These are phyloP conservation scores for Candida easanensis DNA, from an alignment of 805 yeast species.

Conservation along the genomic window DNA sequence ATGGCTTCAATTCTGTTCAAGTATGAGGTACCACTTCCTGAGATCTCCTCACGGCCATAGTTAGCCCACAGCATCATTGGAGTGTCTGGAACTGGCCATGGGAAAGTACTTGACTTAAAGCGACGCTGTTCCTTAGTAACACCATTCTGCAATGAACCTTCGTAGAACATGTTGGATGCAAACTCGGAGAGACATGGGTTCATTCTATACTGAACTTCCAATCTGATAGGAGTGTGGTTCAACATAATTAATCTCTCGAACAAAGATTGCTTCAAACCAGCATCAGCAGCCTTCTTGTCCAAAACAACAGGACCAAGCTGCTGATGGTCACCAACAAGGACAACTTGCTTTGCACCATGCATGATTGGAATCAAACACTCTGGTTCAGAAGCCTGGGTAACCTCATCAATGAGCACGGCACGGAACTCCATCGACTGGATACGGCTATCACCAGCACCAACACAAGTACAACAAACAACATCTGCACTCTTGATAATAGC, in stretches of 20 bases:
- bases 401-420: slow-evolving; percentile 85
- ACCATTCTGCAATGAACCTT: slow-evolving; percentile 89
- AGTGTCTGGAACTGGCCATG: slow-evolving; percentile 82
- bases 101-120: slow-evolving; percentile 56
- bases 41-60: slow-evolving; percentile 84
- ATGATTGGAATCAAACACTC: slow-evolving; percentile 87
- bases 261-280: slow-evolving; percentile 82
- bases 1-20: slow-evolving; percentile 87
- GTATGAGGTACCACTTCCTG: slow-evolving; percentile 76
- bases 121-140: slow-evolving; percentile 74
- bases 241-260: slow-evolving; percentile 81
- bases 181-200: slow-evolving; percentile 85
- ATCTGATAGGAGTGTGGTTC: slow-evolving; percentile 80
- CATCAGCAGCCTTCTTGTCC: slow-evolving; percentile 76
- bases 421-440: slow-evolving; percentile 56
- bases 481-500: slow-evolving; percentile 55
- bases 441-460: slow-evolving; percentile 82
- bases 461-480: slow-evolving; percentile 88
- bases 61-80: slow-evolving; percentile 98
- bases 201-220: slow-evolving; percentile 95
- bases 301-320: slow-evolving; percentile 91
- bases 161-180: slow-evolving; percentile 88
- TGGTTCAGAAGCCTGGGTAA: slow-evolving; percentile 93
- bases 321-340: slow-evolving; percentile 93
- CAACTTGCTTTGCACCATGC: slow-evolving; percentile 84